These are phyloP conservation scores for Colletotrichum somersetense DNA, from an alignment of 2,329 filamentous ascomycete genomes.

Conservation along the genomic window DNA sequence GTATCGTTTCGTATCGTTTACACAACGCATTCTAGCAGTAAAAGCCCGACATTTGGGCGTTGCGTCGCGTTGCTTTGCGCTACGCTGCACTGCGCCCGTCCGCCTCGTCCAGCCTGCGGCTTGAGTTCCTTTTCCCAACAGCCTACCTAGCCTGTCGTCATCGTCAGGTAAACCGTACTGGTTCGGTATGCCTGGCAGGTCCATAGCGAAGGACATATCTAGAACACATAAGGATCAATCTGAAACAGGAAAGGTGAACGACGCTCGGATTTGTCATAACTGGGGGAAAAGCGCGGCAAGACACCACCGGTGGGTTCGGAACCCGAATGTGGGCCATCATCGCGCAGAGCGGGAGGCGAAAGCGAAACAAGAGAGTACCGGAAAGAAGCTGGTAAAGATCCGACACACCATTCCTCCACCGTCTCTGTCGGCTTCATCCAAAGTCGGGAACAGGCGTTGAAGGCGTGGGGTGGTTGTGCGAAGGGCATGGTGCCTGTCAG, in stretches of 20 bases:
- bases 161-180: conserved; percentile 1
- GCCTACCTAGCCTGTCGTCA: conserved; percentile 3
- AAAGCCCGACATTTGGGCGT: not conserved
- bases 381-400: not conserved
- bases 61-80: not conserved
- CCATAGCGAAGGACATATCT: not conserved
- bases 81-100: not conserved
- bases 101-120: not conserved
- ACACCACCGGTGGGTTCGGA: not conserved
- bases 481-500: not conserved
- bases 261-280: conserved; percentile 3
- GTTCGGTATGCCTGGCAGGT: not conserved
- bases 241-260: conserved; percentile 1
- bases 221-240: conserved; percentile 1
- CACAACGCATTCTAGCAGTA: not conserved
- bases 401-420: not conserved
- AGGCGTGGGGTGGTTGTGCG: conserved; percentile 1
- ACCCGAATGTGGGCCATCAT: not conserved
- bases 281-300: not conserved
- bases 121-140: not conserved
- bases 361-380: conserved; percentile 11
- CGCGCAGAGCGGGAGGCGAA: not conserved
- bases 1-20: no score
- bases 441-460: not conserved
- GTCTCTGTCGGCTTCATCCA: not conserved